A percentile compares a stretch with the other conserved stretches of the same genome.
These are phyloP conservation scores for Beta lomatogona DNA, from an alignment of 179 eudicot genomes.

Conservation along the genomic window DNA sequence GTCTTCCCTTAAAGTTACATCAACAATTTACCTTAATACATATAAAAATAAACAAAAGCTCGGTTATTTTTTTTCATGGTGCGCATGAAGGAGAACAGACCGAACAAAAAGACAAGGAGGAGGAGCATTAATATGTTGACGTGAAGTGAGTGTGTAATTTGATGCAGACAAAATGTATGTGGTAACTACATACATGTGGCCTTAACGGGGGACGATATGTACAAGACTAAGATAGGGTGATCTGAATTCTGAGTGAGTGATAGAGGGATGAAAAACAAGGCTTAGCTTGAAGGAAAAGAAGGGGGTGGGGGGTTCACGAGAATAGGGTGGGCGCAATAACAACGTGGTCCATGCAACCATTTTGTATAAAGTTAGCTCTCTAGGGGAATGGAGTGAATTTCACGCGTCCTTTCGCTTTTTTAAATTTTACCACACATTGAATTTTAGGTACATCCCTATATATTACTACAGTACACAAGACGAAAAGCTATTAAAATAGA, in stretches of 20 bases:
- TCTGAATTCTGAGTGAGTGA: background rate
- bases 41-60: too few species aligned
- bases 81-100: background rate
- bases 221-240: background rate
- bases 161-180: conserved; percentile 2
- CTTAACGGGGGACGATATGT: background rate
- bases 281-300: too few species aligned
- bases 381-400: conserved; percentile 6
- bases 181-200: conserved; percentile 5
- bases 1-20: too few species aligned
- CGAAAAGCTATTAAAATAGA: background rate
- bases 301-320: conserved; percentile 11
- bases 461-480: background rate
- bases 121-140: background rate
- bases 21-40: too few species aligned
- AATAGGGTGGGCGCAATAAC: conserved; percentile 25
- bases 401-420: conserved; percentile 5
- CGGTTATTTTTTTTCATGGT: background rate
- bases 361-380: background rate
- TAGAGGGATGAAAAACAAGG: too few species aligned
- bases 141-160: background rate
- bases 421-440: background rate
- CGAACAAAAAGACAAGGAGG: background rate
- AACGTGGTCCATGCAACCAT: conserved; percentile 28
- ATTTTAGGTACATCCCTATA: background rate